Conservation (phyloP, 352 stramenopile species). For the Elongisporangium undulatum region DNA sequence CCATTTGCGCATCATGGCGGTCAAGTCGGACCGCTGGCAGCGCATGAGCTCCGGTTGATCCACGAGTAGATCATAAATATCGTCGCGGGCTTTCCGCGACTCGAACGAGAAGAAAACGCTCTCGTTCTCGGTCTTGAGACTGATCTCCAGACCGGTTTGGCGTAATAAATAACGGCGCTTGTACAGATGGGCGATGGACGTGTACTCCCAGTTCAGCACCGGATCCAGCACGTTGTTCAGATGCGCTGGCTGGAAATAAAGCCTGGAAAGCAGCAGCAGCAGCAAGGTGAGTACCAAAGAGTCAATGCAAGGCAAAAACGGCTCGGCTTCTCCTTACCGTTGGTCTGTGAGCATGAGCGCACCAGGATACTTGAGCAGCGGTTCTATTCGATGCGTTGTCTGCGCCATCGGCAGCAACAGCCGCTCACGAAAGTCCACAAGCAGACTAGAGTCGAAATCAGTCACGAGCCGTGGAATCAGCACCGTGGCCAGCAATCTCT, state of each 20-base stretch:
- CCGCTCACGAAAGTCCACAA: conserved; percentile 84
- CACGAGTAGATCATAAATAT: conserved; percentile 64
- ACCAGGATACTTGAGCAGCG: conserved; percentile 83
- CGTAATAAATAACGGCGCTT: conserved; percentile 87
- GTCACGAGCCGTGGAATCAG: conserved; percentile 44
- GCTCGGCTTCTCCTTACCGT: conserved; percentile 7
- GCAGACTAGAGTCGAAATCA: conserved; percentile 73
- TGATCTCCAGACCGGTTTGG: conserved; percentile 87
- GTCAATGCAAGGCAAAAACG: background rate
- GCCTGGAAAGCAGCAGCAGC: conserved; percentile 4
- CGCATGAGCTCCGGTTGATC: conserved; percentile 45
- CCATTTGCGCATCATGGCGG: conserved; percentile 66
- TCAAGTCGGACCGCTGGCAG: conserved; percentile 39
- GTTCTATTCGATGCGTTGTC: conserved; percentile 73
- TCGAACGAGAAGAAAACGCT: conserved; percentile 85
- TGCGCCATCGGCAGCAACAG: conserved; percentile 44
- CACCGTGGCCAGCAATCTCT: conserved; percentile 55
- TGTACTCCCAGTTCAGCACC: conserved; percentile 82
- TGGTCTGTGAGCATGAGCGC: conserved; percentile 77
- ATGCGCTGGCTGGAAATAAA: conserved; percentile 92
- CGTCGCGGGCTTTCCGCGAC: conserved; percentile 57
- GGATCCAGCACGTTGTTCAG: conserved; percentile 91
- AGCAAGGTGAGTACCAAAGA: background rate
- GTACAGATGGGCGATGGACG: conserved; percentile 70
- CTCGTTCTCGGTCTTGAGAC: conserved; percentile 47